Base-by-base conservation (phyloP, 441 rosid genomes). In the Melastoma candidum region DNA sequence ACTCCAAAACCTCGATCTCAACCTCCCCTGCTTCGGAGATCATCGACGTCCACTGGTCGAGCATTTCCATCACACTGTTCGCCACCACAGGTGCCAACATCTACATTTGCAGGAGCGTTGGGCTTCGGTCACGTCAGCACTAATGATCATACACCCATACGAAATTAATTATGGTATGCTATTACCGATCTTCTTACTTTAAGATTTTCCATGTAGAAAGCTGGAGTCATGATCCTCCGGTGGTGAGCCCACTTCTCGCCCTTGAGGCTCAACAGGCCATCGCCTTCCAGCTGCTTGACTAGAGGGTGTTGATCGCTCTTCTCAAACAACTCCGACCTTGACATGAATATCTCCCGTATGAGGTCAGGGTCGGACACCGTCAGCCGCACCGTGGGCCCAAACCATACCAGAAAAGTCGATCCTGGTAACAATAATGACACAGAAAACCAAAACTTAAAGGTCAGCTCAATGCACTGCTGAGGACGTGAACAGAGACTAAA, bases 231-330 rank as follows among this genome's bases (percentile, higher is more conserved):
- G 65, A 86, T 85, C 77, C 80, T 93, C 17, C 96, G 75, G 59
- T 93, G 98, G 69, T 76, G 93, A 78, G 82, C 76, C 98, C 97
- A 93, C 73, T 88, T 88, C 54, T 85, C 82, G 7, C 98, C 98
- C 67, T 84, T 85, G 62, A 85, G 95, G 53, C 92, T 85, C 0
- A 92, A 82, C 22, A 92, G 86, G 3, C 98, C 98, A 44, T 92
- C 92, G 4, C 98, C 98, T 79, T 92, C 98, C 12, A 92, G 95
- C 63, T 84, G 89, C 59, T 77, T 88, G 12, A 92, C 80, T 7
- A 88, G 75, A n/a, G 97, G 98, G 60, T 82, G 95, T 44, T 95
- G 89, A 63, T 92, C 97, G 14, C 73, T 76, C 56, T 92, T 92
- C 80, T 92, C 97, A 6, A 82, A 93, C 6, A 72, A 75, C 48